Base-by-base conservation (phyloP, 305 asterid species). In the Rubia balearica region DNA sequence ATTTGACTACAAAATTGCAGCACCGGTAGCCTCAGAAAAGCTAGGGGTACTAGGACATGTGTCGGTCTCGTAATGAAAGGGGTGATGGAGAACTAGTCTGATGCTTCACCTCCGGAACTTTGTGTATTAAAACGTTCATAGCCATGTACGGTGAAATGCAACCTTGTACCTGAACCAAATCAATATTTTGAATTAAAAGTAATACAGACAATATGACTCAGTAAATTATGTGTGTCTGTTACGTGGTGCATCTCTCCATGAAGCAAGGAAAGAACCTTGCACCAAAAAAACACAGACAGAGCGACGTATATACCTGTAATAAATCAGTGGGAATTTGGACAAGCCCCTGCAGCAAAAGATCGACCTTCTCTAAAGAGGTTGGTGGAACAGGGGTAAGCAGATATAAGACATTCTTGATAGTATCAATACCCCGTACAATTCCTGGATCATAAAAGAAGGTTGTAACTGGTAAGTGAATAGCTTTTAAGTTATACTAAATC, bases 131-230 rank as follows among this genome's bases (percentile, higher is more conserved):
- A n/a, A 87, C 94, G 70, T 93, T 84, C 17, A 85, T 76, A 45
- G 96, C 83, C 96, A 91, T 82, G 89, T 91, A 89, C 5, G 97
- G 98, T 9, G 96, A 89, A 69, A 85, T 61, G 72, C 96, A 91
- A 64, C 97, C 98, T 74, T 86, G 96, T 66, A 91, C 93, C 98
- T 94, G 91, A 71, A 79, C 60, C 30, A 76, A 51, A 53, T 60
- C 65, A 65, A 69, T 43, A 21, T 65, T 19, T 78, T 41, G 21
- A 71, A 53, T 78, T 73, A 51, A 66, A 73, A 27, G 30, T 6
- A 43, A 36, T 7, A 51, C 22, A 51, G 22, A 51, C 22, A 51
- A 2, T 17, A n/a, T 51, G 21, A 51, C n/a, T 21, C 6, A 16
- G 38, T 4, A 33, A 33, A 33, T 33, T 33, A 33, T 33, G 38